Evolutionary conservation across 2,329 filamentous ascomycete genomes (phyloP).

Genomic region (Cladosporium colombiae): DNA sequence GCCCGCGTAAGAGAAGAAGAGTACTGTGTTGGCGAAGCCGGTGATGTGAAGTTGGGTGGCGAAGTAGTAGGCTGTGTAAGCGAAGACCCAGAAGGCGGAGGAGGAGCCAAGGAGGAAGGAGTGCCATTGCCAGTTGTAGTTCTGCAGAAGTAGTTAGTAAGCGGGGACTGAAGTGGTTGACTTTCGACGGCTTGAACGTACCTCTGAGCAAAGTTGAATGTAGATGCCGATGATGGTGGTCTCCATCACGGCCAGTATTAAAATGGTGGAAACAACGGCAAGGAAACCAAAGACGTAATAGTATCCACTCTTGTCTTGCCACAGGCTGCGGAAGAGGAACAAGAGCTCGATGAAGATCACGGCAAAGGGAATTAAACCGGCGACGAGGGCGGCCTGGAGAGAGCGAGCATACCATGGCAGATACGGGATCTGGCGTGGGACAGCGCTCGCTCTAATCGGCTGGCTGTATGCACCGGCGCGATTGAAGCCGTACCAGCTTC

Average conservation of each 20-base stretch:
- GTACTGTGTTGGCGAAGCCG: constrained; percentile 73
- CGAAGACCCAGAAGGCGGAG: constrained; percentile 77
- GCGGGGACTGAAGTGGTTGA: background rate
- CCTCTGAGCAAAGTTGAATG: constrained; percentile 76
- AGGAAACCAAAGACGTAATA: constrained; percentile 92
- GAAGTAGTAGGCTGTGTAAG: constrained; percentile 84
- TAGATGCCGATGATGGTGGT: constrained; percentile 83
- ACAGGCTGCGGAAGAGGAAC: constrained; percentile 83
- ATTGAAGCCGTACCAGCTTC: constrained; percentile 75
- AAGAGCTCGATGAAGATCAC: constrained; percentile 86
- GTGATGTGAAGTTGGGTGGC: constrained; percentile 76
- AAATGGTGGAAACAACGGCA: constrained; percentile 69
- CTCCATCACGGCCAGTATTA: constrained; percentile 76
- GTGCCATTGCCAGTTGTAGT: constrained; percentile 93
- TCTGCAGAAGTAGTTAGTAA: constrained; percentile 45
- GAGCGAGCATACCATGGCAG: constrained; percentile 75
- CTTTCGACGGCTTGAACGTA: constrained; percentile 36
- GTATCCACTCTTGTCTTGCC: constrained; percentile 88
- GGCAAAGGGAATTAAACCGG: constrained; percentile 79
- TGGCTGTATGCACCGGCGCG: constrained; percentile 72
- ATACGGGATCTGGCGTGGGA: constrained; percentile 71
- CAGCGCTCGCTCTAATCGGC: constrained; percentile 72
- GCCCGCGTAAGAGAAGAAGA: constrained; percentile 85
- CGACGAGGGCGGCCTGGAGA: constrained; percentile 65
- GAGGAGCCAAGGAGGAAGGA: constrained; percentile 78